A percentile compares a stretch with the other conserved stretches of the same genome.
phyloP scores from a whole-genome alignment of 1,284 basidiomycete genomes.

The Stygiomarasmius scandens region DNA sequence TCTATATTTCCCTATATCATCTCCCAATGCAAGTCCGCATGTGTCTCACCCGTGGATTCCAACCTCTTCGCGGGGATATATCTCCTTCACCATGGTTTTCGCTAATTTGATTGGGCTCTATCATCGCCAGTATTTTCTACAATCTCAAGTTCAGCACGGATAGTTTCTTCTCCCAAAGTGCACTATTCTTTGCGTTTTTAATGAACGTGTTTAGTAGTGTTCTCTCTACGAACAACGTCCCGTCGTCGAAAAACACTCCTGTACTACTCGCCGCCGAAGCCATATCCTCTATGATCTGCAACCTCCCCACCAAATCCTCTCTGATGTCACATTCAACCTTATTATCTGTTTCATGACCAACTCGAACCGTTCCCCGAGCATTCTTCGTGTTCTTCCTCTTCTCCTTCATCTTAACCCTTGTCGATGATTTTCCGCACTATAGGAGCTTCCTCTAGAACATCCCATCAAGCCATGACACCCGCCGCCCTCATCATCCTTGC shows the following conservation, averaged over 20 bases:
- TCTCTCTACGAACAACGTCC: conserved; percentile 42
- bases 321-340: conserved; percentile 16
- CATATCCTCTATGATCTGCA: conserved; percentile 26
- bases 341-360: conserved; percentile 19
- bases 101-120: conserved; percentile 31
- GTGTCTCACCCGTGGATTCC: conserved; percentile 55
- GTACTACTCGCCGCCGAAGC: conserved; percentile 25
- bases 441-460: conserved; percentile 39
- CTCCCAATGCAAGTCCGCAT: conserved; percentile 54
- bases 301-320: conserved; percentile 23
- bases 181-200: conserved; percentile 35
- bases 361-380: conserved; percentile 17
- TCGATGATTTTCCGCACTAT: conserved; percentile 50
- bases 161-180: conserved; percentile 54
- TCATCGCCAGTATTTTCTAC: conserved; percentile 56
- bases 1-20: conserved; percentile 38
- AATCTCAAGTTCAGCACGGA: conserved; percentile 41
- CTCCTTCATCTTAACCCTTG: conserved; percentile 42
- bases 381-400: conserved; percentile 34
- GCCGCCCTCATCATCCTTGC: conserved; percentile 44
- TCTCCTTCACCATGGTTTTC: conserved; percentile 19
- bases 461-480: conserved; percentile 42
- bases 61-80: conserved; percentile 55
- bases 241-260: conserved; percentile 39
- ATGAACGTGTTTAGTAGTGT: conserved; percentile 21